A percentile compares a stretch with the other conserved stretches of the same genome.
Evolutionary conservation across 2,329 filamentous ascomycete genomes (phyloP).

Genomic region (Diplodia sapinea): DNA sequence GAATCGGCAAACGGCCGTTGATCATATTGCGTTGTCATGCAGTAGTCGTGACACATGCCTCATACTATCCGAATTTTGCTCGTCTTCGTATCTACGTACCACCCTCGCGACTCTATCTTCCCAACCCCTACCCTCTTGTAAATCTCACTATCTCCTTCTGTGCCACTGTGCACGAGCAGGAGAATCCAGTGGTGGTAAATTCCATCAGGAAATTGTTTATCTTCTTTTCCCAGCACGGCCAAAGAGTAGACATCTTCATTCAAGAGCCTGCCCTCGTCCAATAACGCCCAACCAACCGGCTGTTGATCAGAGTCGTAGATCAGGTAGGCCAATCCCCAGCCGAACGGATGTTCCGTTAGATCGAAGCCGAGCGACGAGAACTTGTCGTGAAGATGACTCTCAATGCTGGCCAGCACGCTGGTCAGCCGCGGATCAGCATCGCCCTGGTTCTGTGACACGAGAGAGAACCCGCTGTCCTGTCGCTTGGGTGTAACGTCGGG

Average conservation of each 20-base stretch:
- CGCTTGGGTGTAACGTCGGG: conserved; percentile 16
- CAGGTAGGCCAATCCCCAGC: conserved; percentile 18
- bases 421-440: conserved; percentile 2
- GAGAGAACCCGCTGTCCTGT: conserved; percentile 15
- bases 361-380: conserved; percentile 19
- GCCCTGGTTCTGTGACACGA: conserved; percentile 6
- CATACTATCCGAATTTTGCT: conserved; percentile 9
- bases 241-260: conserved; percentile 31
- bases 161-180: conserved; percentile 29
- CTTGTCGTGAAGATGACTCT: conserved; percentile 9
- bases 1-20: neutral
- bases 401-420: conserved; percentile 1
- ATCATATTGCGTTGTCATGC: neutral
- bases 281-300: conserved; percentile 33
- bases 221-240: conserved; percentile 32
- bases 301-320: conserved; percentile 3
- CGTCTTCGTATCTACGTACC: conserved; percentile 30
- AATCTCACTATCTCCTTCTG: neutral
- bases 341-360: conserved; percentile 16
- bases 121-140: conserved; percentile 35
- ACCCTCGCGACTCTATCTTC: conserved; percentile 25
- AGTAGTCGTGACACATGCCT: neutral
- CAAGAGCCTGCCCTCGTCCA: conserved; percentile 33
- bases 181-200: conserved; percentile 33
- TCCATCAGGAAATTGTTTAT: neutral